Conservation (phyloP, 768 basidiomycete species). For the Cystoderma amianthinum region DNA sequence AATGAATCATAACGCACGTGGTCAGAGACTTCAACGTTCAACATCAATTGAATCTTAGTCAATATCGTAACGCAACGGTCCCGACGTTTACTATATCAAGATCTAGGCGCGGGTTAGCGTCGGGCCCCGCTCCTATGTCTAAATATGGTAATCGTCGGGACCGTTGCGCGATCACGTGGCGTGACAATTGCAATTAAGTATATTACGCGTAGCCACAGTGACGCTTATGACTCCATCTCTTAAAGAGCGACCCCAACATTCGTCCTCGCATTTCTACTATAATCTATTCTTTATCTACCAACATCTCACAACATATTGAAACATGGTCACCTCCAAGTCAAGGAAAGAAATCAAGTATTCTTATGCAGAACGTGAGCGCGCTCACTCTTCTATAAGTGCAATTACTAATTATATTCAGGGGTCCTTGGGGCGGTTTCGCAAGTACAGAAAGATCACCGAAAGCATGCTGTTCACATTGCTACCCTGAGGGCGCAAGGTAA, state of each 20-base stretch:
- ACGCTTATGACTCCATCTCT: background rate
- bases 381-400: background rate
- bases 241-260: too few species aligned
- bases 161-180: background rate
- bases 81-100: too few species aligned
- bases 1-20: too few species aligned
- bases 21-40: too few species aligned
- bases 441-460: slow-evolving; percentile 36
- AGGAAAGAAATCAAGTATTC: slow-evolving; percentile 10
- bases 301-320: too few species aligned
- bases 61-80: too few species aligned
- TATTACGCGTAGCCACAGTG: background rate
- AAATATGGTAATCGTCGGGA: too few species aligned
- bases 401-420: slow-evolving; percentile 18
- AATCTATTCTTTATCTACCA: too few species aligned
- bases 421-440: slow-evolving; percentile 39
- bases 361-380: slow-evolving; percentile 15
- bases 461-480: slow-evolving; percentile 35
- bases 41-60: too few species aligned
- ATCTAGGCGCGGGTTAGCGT: too few species aligned
- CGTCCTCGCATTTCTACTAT: too few species aligned
- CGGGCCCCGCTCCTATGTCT: too few species aligned
- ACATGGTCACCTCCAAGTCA: slow-evolving; percentile 10
- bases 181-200: background rate
- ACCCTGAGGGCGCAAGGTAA: slow-evolving; percentile 39